Evolutionary conservation across 768 basidiomycete species (phyloP).

Genomic region (Phaffia tasmanica): DNA sequence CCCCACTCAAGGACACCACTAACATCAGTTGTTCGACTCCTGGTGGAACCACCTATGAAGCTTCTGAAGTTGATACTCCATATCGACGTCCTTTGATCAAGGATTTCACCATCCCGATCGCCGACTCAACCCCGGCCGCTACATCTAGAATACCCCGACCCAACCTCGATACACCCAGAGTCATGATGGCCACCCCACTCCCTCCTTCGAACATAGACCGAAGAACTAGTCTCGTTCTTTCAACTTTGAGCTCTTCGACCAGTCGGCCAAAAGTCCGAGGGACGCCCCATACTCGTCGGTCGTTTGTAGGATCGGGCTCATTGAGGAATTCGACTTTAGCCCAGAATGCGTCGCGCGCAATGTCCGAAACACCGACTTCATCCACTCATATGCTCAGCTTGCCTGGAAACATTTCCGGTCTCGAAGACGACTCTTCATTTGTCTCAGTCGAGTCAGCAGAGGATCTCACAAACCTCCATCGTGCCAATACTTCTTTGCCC

Average conservation of each 20-base stretch:
- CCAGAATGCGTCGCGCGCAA: not conserved
- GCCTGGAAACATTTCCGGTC: slow-evolving; percentile 35
- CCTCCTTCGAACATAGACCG: slow-evolving; percentile 58
- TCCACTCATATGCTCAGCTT: slow-evolving; percentile 43
- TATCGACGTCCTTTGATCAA: not conserved
- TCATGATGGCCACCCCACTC: slow-evolving; percentile 11
- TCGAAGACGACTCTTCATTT: slow-evolving; percentile 48
- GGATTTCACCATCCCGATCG: slow-evolving; percentile 15
- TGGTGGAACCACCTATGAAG: not conserved
- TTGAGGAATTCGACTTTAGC: not conserved
- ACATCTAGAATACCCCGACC: not conserved
- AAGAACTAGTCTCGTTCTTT: slow-evolving; percentile 68
- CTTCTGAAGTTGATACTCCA: not conserved
- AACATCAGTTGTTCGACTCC: not conserved
- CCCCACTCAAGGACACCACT: slow-evolving; percentile 10
- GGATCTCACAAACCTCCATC: slow-evolving; percentile 64
- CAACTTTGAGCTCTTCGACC: slow-evolving; percentile 64
- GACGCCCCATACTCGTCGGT: slow-evolving; percentile 53
- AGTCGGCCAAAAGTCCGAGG: slow-evolving; percentile 57
- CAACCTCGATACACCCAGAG: not conserved
- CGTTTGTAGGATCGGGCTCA: not conserved
- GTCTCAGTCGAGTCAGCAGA: slow-evolving; percentile 77
- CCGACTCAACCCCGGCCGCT: slow-evolving; percentile 6
- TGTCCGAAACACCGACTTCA: slow-evolving; percentile 15
- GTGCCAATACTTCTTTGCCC: slow-evolving; percentile 57